Evolutionary conservation across 352 stramenopile genomes (phyloP).

Genomic region (Phytophthora macrochlamydospora): DNA sequence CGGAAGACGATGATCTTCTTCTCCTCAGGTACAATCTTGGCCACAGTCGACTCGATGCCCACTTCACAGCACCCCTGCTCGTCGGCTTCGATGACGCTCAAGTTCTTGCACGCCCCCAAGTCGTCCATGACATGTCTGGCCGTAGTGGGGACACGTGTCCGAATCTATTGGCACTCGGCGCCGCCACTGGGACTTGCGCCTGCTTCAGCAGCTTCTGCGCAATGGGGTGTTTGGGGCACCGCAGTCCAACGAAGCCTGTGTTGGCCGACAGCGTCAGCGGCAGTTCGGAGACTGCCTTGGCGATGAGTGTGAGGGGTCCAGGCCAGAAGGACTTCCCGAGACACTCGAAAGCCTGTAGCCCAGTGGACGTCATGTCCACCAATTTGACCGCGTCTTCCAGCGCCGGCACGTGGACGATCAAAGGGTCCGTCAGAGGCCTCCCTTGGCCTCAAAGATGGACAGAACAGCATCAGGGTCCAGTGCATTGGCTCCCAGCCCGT

Average conservation of each 20-base stretch:
- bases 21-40: slow-evolving; percentile 86
- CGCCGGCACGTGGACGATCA: slow-evolving; percentile 98
- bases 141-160: slow-evolving; percentile 97
- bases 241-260: slow-evolving; percentile 98
- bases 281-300: slow-evolving; percentile 86
- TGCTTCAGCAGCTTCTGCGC: slow-evolving; percentile 89
- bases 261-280: slow-evolving; percentile 89
- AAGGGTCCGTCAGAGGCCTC: slow-evolving; percentile 95
- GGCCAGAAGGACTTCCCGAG: slow-evolving; percentile 95
- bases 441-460: slow-evolving; percentile 97
- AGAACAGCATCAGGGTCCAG: slow-evolving; percentile 92
- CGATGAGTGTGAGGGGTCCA: slow-evolving; percentile 97
- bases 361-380: slow-evolving; percentile 79
- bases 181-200: slow-evolving; percentile 94
- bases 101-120: slow-evolving; percentile 90
- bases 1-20: slow-evolving; percentile 88
- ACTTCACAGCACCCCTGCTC: slow-evolving; percentile 74
- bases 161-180: slow-evolving; percentile 98
- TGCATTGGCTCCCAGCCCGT: slow-evolving; percentile 98
- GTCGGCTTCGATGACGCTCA: slow-evolving; percentile 82
- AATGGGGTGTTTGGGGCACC: slow-evolving; percentile 93
- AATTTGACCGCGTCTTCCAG: slow-evolving; percentile 89
- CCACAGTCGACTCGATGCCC: slow-evolving; percentile 95
- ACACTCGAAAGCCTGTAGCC: slow-evolving; percentile 74
- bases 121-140: slow-evolving; percentile 98